A percentile compares a stretch with the other conserved stretches of the same genome.
Conservation (phyloP, 345 rosid species). For the Linum usitatissimum region DNA sequence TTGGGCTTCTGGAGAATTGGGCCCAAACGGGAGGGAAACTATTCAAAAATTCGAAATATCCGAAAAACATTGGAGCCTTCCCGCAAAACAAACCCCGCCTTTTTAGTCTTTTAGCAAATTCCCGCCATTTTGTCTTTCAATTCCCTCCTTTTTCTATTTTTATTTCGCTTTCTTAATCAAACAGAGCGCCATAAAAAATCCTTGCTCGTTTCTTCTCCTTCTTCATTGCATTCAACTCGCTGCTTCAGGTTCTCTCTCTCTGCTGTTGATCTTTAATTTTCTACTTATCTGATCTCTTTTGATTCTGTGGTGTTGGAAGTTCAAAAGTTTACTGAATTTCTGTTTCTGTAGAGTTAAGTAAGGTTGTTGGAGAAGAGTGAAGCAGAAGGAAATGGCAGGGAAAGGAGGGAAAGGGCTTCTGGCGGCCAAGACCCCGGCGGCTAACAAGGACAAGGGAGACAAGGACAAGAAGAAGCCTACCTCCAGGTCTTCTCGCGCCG, state of each 20-base stretch:
- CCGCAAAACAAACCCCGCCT: conserved; percentile 15
- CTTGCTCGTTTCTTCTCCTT: background rate
- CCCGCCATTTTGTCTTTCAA: too few relatives aligned
- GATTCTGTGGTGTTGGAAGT: background rate
- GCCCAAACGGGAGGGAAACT: background rate
- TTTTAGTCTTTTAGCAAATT: background rate
- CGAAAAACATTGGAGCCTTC: conserved; percentile 16
- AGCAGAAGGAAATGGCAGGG: conserved; percentile 49
- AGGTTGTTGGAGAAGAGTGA: too few relatives aligned
- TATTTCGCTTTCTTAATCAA: background rate
- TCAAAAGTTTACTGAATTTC: too few relatives aligned
- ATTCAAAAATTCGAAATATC: background rate
- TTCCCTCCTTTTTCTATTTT: too few relatives aligned
- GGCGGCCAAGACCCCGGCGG: conserved; percentile 69
- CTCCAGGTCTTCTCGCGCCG: conserved; percentile 90
- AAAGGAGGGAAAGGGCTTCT: conserved; percentile 86
- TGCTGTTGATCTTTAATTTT: background rate
- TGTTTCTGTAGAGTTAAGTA: background rate
- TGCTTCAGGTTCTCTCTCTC: background rate
- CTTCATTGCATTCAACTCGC: background rate
- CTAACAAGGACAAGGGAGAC: conserved; percentile 55
- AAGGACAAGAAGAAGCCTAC: conserved; percentile 74
- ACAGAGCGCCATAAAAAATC: background rate
- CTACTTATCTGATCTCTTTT: background rate
- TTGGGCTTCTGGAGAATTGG: too few relatives aligned